Conservation (phyloP, 305 asterid genomes). For the Fraxinus angustifolia region DNA sequence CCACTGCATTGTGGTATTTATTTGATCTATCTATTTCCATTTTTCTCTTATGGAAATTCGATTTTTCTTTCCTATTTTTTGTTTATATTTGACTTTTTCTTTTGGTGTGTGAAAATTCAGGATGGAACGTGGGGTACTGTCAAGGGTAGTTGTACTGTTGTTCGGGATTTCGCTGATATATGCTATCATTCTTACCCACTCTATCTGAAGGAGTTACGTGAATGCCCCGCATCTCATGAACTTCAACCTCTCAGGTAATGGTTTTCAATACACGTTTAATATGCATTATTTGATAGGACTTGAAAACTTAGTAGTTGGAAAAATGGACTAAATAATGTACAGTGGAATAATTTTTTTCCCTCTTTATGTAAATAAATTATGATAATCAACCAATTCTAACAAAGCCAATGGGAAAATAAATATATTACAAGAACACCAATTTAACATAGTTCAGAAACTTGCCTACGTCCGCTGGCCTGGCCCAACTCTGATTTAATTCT, state of each 20-base stretch:
- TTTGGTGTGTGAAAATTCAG: constrained; percentile 34
- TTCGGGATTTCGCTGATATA: constrained; percentile 78
- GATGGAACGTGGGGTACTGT: constrained; percentile 92
- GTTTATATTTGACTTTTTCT: background rate
- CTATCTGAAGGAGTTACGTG: constrained; percentile 63
- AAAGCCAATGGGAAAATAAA: background rate
- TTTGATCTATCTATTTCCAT: background rate
- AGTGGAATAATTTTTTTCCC: background rate
- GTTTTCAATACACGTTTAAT: background rate
- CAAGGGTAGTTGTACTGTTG: constrained; percentile 83
- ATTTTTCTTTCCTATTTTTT: background rate
- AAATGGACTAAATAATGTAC: background rate
- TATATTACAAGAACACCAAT: background rate
- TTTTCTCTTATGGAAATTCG: background rate
- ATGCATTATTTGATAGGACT: background rate
- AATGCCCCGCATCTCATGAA: constrained; percentile 50
- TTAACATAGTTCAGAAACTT: background rate
- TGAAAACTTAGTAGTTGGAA: background rate
- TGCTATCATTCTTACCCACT: constrained; percentile 73
- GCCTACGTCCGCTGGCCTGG: background rate
- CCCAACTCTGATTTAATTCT: background rate
- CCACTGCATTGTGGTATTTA: constrained; percentile 75
- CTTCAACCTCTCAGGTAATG: constrained; percentile 70
- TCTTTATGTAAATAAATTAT: background rate
- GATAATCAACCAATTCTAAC: background rate